phyloP scores from a whole-genome alignment of 1,139 yeast genomes.

The Scheffersomyces quercinus region DNA sequence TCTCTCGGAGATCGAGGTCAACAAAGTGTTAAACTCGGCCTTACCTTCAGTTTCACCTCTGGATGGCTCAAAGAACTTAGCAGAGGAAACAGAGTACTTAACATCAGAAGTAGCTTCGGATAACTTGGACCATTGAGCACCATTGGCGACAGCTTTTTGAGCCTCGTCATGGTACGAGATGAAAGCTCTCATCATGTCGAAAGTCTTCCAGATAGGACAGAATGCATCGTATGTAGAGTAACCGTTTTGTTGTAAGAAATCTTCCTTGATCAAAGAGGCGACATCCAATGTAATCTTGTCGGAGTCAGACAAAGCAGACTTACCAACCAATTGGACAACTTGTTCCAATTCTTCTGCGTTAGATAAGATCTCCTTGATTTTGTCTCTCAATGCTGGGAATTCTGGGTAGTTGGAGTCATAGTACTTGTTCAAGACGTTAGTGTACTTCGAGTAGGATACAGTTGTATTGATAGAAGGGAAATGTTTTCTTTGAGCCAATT shows the following conservation, averaged over 20 bases:
- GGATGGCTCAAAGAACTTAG: constrained; percentile 95
- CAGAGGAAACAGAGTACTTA: constrained; percentile 89
- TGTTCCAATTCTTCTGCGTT: constrained; percentile 98
- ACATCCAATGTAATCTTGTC: constrained; percentile 97
- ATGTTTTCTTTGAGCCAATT: constrained; percentile 98
- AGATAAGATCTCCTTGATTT: constrained; percentile 89
- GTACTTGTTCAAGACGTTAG: constrained; percentile 79
- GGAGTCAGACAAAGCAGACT: constrained; percentile 92
- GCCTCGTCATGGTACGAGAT: constrained; percentile 94
- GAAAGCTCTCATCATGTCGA: constrained; percentile 95
- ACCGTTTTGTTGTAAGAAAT: constrained; percentile 98
- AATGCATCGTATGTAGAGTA: constrained; percentile 96
- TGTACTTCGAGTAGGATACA: constrained; percentile 94
- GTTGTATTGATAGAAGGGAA: constrained; percentile 98
- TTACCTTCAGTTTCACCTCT: constrained; percentile 80
- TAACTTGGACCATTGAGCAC: constrained; percentile 92
- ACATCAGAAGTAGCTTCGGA: constrained; percentile 86
- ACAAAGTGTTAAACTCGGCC: constrained; percentile 74
- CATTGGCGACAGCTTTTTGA: constrained; percentile 91
- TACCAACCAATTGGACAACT: constrained; percentile 98
- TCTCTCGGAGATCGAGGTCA: constrained; percentile 77
- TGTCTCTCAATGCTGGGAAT: constrained; percentile 85
- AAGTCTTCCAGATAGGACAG: constrained; percentile 99
- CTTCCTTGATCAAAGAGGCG: constrained; percentile 88
- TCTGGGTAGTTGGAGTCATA: constrained; percentile 88